Conservation (phyloP, 2,329 filamentous ascomycete genomes). For the Xylariaceae sp. region DNA sequence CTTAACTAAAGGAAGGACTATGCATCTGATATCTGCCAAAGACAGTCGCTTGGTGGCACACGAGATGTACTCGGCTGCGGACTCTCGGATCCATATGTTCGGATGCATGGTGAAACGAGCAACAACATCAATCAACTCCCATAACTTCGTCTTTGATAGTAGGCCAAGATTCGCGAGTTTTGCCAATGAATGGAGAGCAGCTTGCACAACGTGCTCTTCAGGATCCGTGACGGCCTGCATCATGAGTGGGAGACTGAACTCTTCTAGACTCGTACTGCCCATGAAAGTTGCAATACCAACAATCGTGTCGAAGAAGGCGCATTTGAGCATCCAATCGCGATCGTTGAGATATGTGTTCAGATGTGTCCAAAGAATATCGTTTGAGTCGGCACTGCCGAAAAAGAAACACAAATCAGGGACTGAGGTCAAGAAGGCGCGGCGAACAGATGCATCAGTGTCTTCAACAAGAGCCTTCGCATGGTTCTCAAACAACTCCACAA, state of each 20-base stretch:
- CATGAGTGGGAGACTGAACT: constrained; percentile 94
- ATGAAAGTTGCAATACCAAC: constrained; percentile 89
- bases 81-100: constrained; percentile 91
- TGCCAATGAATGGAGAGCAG: constrained; percentile 79
- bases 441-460: constrained; percentile 77
- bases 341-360: constrained; percentile 97
- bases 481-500: constrained; percentile 76
- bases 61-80: constrained; percentile 76
- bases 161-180: constrained; percentile 84
- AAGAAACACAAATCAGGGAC: constrained; percentile 92
- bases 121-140: constrained; percentile 81
- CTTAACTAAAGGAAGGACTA: constrained; percentile 71
- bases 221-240: constrained; percentile 87
- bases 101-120: constrained; percentile 87
- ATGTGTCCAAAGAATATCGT: constrained; percentile 93
- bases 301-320: constrained; percentile 92
- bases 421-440: constrained; percentile 84
- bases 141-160: constrained; percentile 75
- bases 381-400: constrained; percentile 85
- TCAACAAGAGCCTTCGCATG: constrained; percentile 89
- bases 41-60: constrained; percentile 71
- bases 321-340: constrained; percentile 92
- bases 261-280: constrained; percentile 82
- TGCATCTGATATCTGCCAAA: constrained; percentile 74
- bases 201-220: constrained; percentile 91